Base-by-base conservation (phyloP, 805 yeast species). In the Sugiyamaella americana region DNA sequence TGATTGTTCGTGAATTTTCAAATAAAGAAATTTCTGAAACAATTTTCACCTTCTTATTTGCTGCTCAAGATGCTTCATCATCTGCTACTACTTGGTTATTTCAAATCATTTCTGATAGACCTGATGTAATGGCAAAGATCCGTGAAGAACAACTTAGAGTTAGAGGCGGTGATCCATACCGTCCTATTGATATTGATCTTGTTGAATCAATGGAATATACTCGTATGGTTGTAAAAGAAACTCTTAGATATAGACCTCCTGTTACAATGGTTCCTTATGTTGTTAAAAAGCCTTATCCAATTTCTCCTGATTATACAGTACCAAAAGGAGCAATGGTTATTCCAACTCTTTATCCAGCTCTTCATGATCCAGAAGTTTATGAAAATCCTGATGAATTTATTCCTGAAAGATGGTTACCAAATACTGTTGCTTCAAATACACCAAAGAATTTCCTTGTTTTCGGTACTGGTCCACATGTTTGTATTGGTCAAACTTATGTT, bases 291-390 rank as follows among this genome's bases (percentile, higher is more conserved):
- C 70, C 76, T 11, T 93, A 85, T 75, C 95, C 95, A 37, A 80
- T 93, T 44, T 76, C 87, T 35, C 82, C 83, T 13, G 76, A 73
- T 48, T 93, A 93, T 70, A 80, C 91, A 22, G 96, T 88, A 43
- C 98, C 98, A 64, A 89, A 88, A 70, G 98, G 98, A 40, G 75
- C 97, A 22, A 93, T 93, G 98, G 75, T 93, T 57, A 87, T 93
- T 57, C 98, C 98, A 51, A 87, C 97, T 4, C 69, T 87, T 55
- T 94, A 91, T 66, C 98, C 98, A 20, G 85, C 97, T 6, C 76
- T 93, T 63, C 98, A 93, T 64, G 98, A 93, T 64, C 96, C 97
- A 21, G 97, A 91, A 69, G 95, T 85, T 43, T 93, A 89, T 64
- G 93, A 87, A 46, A 78, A 91, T 55, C 98, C 98, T 30, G 98